Base-by-base conservation (phyloP, 148 eudicot genomes). In the Silene uniflora region DNA sequence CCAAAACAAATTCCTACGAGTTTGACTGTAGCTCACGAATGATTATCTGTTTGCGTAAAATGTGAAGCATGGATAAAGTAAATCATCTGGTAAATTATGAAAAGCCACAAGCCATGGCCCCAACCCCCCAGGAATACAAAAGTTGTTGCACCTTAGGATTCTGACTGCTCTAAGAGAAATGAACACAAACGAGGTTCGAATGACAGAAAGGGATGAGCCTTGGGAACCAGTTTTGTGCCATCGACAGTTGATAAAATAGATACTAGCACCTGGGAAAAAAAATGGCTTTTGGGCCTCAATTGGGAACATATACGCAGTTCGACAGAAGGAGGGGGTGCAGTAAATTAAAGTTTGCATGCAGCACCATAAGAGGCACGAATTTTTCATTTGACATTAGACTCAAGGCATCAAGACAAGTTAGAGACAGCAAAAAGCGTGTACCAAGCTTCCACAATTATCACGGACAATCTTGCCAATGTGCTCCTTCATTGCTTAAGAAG, bases 151-250 rank as follows among this genome's bases (percentile, higher is more conserved):
- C 29, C 29, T 27, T 27, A 2, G 29, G 29, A 27, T 27, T 27
- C 2, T 1, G 2, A 1, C 2, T 25, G 10, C 21, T 16, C 68
- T 60, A 22, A 74, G 10, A 23, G 27, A 60, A 60, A 74, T 8
- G 10, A n/a, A 61, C 9, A 35, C 39, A 61, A 49, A 25, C 6
- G 5, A 35, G 39, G 7, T 27, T 6, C 9, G 47, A 32, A 71
- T 54, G 52, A 25, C 39, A 62, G 61, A 27, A 58, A 27, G 24
- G 62, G 67, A 77, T 82, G 25, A 77, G 91, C 99, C 98, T 92
- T 92, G 32, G 89, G 69, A 63, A 86, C 78, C 8, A 96, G 89
- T 81, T 92, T 89, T 62, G 99, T 96, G 88, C 92, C 99, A 83
- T 96, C 99, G 65, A 96, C 97, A 71, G 80, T 77, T 42, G 98